These are phyloP conservation scores for Aspergillus ochraceus DNA, from an alignment of 2,329 filamentous ascomycete genomes.

Conservation along the genomic window DNA sequence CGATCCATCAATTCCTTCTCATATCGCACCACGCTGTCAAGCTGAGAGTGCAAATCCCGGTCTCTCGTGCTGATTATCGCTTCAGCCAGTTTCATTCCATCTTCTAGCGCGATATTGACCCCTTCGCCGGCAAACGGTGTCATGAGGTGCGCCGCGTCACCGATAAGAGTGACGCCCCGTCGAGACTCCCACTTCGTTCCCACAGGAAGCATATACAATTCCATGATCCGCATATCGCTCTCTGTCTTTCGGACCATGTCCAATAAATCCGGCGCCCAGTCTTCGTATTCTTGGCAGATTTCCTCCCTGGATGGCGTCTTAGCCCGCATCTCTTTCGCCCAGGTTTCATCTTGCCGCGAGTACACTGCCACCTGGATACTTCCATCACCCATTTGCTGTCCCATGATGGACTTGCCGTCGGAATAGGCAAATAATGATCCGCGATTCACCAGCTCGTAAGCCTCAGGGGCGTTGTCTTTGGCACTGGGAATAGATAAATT, in stretches of 20 bases:
- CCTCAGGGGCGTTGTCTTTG: background rate
- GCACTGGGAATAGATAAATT: background rate
- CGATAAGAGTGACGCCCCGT: constrained; percentile 24
- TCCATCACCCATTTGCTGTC: background rate
- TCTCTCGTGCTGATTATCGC: background rate
- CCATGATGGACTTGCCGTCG: background rate
- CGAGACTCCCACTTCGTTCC: constrained; percentile 11
- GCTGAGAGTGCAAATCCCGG: background rate
- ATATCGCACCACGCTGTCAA: background rate
- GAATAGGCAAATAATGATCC: background rate
- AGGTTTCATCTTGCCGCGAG: background rate
- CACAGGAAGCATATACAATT: constrained; percentile 22
- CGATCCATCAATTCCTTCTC: background rate
- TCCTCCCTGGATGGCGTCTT: background rate
- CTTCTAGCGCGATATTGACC: constrained; percentile 28
- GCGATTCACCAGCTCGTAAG: background rate
- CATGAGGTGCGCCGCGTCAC: constrained; percentile 34
- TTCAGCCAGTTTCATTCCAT: constrained; percentile 19
- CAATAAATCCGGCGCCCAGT: background rate
- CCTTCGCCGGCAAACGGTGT: constrained; percentile 30
- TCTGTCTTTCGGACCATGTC: background rate
- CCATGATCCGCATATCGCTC: background rate
- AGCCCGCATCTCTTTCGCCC: background rate
- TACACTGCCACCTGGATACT: background rate
- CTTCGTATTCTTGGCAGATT: background rate